Percentiles rank a stretch among this genome's conserved stretches.
Evolutionary conservation across 441 rosid genomes (phyloP).

Genomic region (Theobroma grandiflorum): DNA sequence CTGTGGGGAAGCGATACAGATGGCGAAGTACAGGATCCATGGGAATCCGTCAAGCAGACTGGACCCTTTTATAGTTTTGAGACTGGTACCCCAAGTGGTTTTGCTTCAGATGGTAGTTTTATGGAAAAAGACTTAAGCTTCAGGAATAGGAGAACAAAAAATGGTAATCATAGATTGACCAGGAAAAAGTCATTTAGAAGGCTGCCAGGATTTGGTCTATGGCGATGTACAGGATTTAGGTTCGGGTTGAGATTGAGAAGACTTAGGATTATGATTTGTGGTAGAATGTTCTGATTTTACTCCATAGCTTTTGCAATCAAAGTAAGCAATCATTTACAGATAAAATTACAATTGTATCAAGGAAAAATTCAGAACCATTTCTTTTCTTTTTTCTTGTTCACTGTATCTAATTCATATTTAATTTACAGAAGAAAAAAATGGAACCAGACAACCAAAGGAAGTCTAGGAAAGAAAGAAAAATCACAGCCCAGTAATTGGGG

Average conservation of each 20-base stretch:
- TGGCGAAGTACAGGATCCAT: conserved; percentile 41
- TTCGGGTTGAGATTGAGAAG: conserved; percentile 42
- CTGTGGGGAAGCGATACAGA: conserved; percentile 54
- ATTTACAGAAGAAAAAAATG: conserved; percentile 1
- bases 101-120: conserved; percentile 35
- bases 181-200: conserved; percentile 54
- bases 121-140: conserved; percentile 20
- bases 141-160: conserved; percentile 9
- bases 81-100: neutral
- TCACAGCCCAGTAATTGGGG: neutral
- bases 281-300: conserved; percentile 33
- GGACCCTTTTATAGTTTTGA: conserved; percentile 12
- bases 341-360: neutral
- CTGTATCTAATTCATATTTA: neutral
- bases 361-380: neutral
- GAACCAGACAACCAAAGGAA: neutral
- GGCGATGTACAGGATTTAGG: conserved; percentile 41
- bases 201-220: conserved; percentile 47
- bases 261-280: conserved; percentile 52
- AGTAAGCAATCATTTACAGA: conserved; percentile 8
- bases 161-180: conserved; percentile 32
- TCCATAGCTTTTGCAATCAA: neutral
- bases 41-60: conserved; percentile 40
- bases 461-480: neutral
- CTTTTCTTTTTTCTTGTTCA: neutral